Conservation (phyloP, 352 stramenopile species). For the Bremia lactucae region DNA sequence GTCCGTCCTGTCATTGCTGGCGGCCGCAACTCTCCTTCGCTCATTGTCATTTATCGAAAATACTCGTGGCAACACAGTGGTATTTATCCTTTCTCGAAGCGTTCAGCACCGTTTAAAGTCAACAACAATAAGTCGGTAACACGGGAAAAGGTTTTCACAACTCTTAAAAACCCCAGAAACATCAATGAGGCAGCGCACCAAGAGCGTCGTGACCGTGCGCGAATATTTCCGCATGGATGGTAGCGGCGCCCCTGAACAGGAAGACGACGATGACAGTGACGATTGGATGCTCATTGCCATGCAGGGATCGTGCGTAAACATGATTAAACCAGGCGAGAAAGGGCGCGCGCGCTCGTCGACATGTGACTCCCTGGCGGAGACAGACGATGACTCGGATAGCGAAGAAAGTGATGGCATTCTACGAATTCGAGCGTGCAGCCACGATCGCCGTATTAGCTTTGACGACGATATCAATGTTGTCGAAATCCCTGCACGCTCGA, state of each 20-base stretch:
- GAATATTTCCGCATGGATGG: conserved; percentile 66
- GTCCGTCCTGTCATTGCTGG: conserved; percentile 16
- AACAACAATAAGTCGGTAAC: conserved; percentile 1
- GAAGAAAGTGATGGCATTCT: conserved; percentile 43
- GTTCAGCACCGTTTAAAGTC: conserved; percentile 1
- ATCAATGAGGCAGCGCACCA: conserved; percentile 58
- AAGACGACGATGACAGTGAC: conserved; percentile 35
- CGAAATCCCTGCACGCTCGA: conserved; percentile 55
- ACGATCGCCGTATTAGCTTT: conserved; percentile 72
- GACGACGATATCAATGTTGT: conserved; percentile 59
- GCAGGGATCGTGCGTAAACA: conserved; percentile 9
- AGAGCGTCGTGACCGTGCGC: conserved; percentile 54
- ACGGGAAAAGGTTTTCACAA: not conserved
- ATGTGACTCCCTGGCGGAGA: conserved; percentile 47
- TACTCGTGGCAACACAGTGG: conserved; percentile 15
- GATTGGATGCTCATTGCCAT: conserved; percentile 42
- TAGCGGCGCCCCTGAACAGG: conserved; percentile 30
- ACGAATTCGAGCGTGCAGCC: conserved; percentile 49
- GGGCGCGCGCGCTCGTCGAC: conserved; percentile 42
- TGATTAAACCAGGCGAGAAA: conserved; percentile 27
- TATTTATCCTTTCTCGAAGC: conserved; percentile 1
- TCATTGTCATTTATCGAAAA: conserved; percentile 16
- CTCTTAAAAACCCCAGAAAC: not conserved
- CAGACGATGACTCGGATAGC: conserved; percentile 53
- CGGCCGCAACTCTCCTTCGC: not conserved